Evolutionary conservation across 495 filamentous ascomycete species (phyloP).

Genomic region (Hypoxylon cercidicola): DNA sequence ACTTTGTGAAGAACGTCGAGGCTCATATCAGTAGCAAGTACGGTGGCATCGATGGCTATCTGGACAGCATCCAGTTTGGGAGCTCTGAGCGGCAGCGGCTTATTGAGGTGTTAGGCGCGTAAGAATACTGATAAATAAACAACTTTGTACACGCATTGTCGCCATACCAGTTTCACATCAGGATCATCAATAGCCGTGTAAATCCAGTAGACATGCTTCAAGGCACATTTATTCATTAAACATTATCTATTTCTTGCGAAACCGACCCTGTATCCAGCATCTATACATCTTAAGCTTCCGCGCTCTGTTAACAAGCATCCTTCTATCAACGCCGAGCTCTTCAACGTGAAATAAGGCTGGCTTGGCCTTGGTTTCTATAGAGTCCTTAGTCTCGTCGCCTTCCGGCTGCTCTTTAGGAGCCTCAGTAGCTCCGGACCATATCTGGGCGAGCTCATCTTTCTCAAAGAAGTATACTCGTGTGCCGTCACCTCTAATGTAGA

Average conservation of each 20-base stretch:
- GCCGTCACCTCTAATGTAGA: slow-evolving; percentile 94
- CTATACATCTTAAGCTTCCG: slow-evolving; percentile 96
- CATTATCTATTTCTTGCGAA: slow-evolving; percentile 71
- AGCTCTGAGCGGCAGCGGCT: slow-evolving; percentile 44
- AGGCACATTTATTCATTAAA: slow-evolving; percentile 1
- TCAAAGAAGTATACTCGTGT: slow-evolving; percentile 99
- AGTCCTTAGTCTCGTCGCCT: slow-evolving; percentile 27
- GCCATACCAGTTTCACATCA: no score
- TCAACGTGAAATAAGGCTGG: slow-evolving; percentile 70
- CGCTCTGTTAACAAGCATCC: slow-evolving; percentile 91
- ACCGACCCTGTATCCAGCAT: slow-evolving; percentile 94
- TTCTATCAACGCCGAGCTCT: slow-evolving; percentile 82
- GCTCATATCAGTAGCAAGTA: slow-evolving; percentile 64
- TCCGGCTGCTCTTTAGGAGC: slow-evolving; percentile 31
- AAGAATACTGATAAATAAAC: background rate
- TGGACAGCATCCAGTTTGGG: slow-evolving; percentile 67
- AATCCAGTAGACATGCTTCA: slow-evolving; percentile 14
- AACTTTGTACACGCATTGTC: background rate
- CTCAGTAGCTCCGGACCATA: slow-evolving; percentile 70
- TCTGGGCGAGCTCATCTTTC: slow-evolving; percentile 77
- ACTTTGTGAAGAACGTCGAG: slow-evolving; percentile 63
- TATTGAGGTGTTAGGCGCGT: slow-evolving; percentile 33
- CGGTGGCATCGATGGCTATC: slow-evolving; percentile 71
- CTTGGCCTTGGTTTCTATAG: slow-evolving; percentile 29
- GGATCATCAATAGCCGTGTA: background rate